phyloP scores from a whole-genome alignment of 768 basidiomycete species.

The Russula brevipes region DNA sequence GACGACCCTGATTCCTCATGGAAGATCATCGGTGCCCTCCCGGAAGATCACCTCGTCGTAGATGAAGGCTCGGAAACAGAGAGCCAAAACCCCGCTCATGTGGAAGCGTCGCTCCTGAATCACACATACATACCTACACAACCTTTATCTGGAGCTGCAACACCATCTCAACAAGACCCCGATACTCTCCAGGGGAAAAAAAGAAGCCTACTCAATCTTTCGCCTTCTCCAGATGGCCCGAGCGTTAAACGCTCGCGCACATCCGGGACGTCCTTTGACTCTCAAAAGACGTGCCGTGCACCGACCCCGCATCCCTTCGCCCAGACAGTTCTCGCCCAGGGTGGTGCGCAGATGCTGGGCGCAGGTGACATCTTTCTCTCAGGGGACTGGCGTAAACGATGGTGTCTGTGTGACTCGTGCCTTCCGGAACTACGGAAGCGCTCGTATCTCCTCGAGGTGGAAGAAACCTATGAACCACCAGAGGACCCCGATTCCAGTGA shows the following conservation, averaged over 20 bases:
- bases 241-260: slow-evolving; percentile 43
- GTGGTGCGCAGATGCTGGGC: slow-evolving; percentile 36
- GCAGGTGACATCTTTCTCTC: slow-evolving; percentile 72
- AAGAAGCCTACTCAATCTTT: slow-evolving; percentile 35
- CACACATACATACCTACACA: not conserved
- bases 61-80: slow-evolving; percentile 12
- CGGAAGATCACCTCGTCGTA: slow-evolving; percentile 26
- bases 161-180: not conserved
- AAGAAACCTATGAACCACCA: slow-evolving; percentile 80
- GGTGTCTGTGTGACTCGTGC: slow-evolving; percentile 75
- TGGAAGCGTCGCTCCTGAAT: not conserved
- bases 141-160: not conserved
- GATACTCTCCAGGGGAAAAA: slow-evolving; percentile 35
- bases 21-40: slow-evolving; percentile 40
- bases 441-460: slow-evolving; percentile 65
- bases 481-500: slow-evolving; percentile 80
- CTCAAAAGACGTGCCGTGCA: slow-evolving; percentile 44
- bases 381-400: slow-evolving; percentile 67
- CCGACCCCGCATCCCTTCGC: slow-evolving; percentile 47
- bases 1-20: slow-evolving; percentile 44
- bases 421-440: slow-evolving; percentile 46
- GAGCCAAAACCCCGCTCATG: not conserved
- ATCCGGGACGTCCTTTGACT: slow-evolving; percentile 36
- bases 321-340: slow-evolving; percentile 41
- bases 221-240: slow-evolving; percentile 32